Percentiles rank a stretch among this genome's conserved stretches.
Evolutionary conservation across 2,329 filamentous ascomycete species (phyloP).

Genomic region (Botrytis sinoallii): DNA sequence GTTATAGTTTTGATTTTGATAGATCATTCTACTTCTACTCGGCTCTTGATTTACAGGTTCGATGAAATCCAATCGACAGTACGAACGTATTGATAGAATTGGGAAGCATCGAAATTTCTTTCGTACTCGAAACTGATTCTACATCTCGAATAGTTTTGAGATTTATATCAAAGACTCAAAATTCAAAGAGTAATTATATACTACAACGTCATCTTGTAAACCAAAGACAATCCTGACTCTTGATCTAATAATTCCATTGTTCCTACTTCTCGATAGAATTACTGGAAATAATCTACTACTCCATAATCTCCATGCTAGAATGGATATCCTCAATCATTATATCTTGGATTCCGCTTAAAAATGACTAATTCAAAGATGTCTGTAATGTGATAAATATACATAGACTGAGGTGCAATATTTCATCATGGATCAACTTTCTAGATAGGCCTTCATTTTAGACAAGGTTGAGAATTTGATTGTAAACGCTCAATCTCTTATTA

Average conservation of each 20-base stretch:
- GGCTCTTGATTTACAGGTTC: neutral
- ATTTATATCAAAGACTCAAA: neutral
- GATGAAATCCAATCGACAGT: neutral
- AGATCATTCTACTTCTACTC: neutral
- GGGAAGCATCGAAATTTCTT: neutral
- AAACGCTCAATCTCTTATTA: neutral
- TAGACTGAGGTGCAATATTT: neutral
- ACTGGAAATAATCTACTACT: neutral
- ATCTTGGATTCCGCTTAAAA: neutral
- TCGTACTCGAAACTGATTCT: neutral
- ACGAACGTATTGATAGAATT: neutral
- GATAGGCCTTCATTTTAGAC: neutral
- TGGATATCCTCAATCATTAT: neutral
- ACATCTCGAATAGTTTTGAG: neutral
- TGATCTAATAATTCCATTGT: neutral
- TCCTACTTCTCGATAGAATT: accelerated
- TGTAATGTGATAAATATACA: neutral
- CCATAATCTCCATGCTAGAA: neutral
- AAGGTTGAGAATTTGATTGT: neutral
- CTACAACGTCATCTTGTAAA: neutral
- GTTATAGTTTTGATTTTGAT: accelerated
- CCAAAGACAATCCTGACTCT: neutral
- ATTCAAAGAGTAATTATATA: neutral
- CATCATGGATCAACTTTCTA: neutral
- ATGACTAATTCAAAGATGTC: neutral